Base-by-base conservation (phyloP, 495 filamentous ascomycete genomes). In the Pseudoneurospora amorphoporcata region DNA sequence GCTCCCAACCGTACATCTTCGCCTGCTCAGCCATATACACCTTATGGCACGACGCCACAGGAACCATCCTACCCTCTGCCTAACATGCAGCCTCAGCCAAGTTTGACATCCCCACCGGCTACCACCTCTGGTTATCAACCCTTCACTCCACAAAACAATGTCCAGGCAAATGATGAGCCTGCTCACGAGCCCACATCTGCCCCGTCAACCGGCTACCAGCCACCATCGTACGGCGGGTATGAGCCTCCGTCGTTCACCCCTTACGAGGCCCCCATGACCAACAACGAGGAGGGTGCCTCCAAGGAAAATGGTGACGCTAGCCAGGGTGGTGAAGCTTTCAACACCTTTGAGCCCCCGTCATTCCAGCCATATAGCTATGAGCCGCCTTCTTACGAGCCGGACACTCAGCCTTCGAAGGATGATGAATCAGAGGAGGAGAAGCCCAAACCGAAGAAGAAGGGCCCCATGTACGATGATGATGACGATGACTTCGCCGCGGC, bases 391-490 rank as follows among this genome's bases (percentile, higher is more conserved):
- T 85, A 86, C 73, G 84, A 88, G 39, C 88, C 89, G 0, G 83
- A 84, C 6, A 80, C 83, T 2, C 83, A 83, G 35, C 79, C 83
- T 6, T 76, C 81, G 3, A 77, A 80, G 16, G 77, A 82, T 8
- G 79, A 79, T 16, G 76, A 75, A 5, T 77, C 75, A 4, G 84
- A 86, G 37, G 85, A 86, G 23, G 45, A 72, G 16, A 86, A 89
- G 70, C 77, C 75, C 1, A 86, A 85, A 71, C 86, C 86, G 2
- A 95, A 91, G 82, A 92, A 92, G 82, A 93, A 91, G 78, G 87
- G 86, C n/a, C 90, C 92, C 73, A 90, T 95, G 86, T 91, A 92
- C 75, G 90, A 93, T 80, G 91, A 92, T 45, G 91, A 95, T 32
- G 89, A 90, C 29, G 89, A 91, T 75, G 83, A 87, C 58, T 79